phyloP scores from a whole-genome alignment of 78 protist genomes.

The Dictyostelium firmibasis region DNA sequence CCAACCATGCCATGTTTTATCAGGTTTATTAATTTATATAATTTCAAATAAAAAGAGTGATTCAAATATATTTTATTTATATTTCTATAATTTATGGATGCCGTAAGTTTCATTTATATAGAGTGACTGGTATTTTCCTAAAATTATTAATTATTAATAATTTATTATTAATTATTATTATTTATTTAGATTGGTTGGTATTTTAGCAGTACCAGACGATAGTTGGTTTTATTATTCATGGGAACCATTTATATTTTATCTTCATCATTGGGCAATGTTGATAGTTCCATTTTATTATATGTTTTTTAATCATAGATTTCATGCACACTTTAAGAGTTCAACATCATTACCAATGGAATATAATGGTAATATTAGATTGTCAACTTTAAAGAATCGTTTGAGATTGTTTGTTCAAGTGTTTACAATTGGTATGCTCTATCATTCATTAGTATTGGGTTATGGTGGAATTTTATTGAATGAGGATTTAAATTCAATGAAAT shows the following conservation, averaged over 20 bases:
- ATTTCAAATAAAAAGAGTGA: neutral
- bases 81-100: constrained; percentile 70
- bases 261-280: constrained; percentile 36
- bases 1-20: constrained; percentile 71
- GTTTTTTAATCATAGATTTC: constrained; percentile 60
- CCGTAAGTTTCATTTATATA: constrained; percentile 43
- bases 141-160: no score
- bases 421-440: constrained; percentile 27
- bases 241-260: constrained; percentile 32
- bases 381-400: constrained; percentile 1
- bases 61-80: constrained; percentile 32
- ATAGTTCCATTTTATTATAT: constrained; percentile 54
- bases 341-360: neutral
- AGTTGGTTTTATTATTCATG: constrained; percentile 55
- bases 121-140: no score
- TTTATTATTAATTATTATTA: neutral
- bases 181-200: constrained; percentile 37
- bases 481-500: constrained; percentile 58
- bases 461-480: constrained; percentile 26
- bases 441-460: constrained; percentile 11
- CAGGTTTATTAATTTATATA: constrained; percentile 54
- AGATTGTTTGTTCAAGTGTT: neutral
- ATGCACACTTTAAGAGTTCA: constrained; percentile 23
- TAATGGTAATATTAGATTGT: neutral
- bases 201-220: constrained; percentile 53